These are phyloP conservation scores for Citrus australasica DNA, from an alignment of 345 rosid species.

Conservation along the genomic window DNA sequence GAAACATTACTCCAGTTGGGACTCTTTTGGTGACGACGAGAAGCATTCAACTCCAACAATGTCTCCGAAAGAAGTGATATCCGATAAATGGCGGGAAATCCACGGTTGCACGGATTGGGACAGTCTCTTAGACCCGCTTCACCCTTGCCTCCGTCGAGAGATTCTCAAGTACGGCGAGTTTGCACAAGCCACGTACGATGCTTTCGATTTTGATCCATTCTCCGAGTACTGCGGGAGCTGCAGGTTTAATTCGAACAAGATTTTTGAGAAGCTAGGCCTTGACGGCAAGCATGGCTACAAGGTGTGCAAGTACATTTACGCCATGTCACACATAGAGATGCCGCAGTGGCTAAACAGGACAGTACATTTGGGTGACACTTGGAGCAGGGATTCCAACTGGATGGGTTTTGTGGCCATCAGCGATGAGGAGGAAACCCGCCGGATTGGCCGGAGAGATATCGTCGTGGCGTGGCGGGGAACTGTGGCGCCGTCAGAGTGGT, in stretches of 20 bases:
- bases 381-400: conserved; percentile 83
- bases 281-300: conserved; percentile 44
- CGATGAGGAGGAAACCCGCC: conserved; percentile 32
- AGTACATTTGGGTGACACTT: conserved; percentile 29
- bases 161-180: conserved; percentile 60
- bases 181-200: conserved; percentile 49
- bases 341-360: conserved; percentile 54
- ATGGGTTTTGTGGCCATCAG: conserved; percentile 63
- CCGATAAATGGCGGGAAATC: conserved; percentile 30
- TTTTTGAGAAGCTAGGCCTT: conserved; percentile 51
- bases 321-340: conserved; percentile 62
- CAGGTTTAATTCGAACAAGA: conserved; percentile 44
- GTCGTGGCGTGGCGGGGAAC: conserved; percentile 70
- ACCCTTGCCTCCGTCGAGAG: conserved; percentile 51
- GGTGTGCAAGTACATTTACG: conserved; percentile 50
- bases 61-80: conserved; percentile 27
- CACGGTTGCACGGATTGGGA: conserved; percentile 34
- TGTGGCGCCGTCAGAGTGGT: conserved; percentile 66
- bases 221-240: conserved; percentile 64
- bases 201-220: conserved; percentile 59
- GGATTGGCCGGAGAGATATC: conserved; percentile 59
- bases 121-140: conserved; percentile 36
- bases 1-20: background rate
- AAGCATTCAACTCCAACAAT: conserved; percentile 15
- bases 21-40: background rate